phyloP scores from a whole-genome alignment of 345 rosid genomes.

The Balakata baccata region DNA sequence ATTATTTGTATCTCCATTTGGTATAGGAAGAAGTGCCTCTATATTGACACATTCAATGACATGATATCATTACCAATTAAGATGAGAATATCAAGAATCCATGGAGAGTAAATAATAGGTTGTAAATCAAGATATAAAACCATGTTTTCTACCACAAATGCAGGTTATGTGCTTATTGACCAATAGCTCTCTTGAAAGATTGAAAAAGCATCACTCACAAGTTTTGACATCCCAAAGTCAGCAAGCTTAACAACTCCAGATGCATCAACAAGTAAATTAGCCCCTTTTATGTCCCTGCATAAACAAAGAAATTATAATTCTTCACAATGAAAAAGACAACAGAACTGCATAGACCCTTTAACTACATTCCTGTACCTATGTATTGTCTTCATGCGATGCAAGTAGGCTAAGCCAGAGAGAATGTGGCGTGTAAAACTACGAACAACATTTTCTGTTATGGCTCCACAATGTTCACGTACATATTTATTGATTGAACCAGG shows the following conservation, averaged over 20 bases:
- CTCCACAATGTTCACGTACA: conserved; percentile 80
- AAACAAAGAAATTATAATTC: conserved; percentile 19
- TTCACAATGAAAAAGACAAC: conserved; percentile 13
- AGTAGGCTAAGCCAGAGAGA: conserved; percentile 79
- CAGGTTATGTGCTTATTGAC: neutral
- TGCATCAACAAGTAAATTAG: conserved; percentile 96
- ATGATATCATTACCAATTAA: too few relatives aligned
- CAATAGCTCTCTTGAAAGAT: neutral
- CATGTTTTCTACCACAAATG: too few relatives aligned
- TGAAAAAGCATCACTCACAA: conserved; percentile 46
- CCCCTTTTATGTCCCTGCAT: conserved; percentile 93
- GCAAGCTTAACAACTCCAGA: conserved; percentile 93
- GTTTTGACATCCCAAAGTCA: conserved; percentile 98
- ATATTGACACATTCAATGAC: too few relatives aligned
- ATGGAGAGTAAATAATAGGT: too few relatives aligned
- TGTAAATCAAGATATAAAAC: too few relatives aligned
- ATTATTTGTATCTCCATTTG: too few relatives aligned
- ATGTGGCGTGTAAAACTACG: conserved; percentile 95
- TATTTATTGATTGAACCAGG: conserved; percentile 94
- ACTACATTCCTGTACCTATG: conserved; percentile 55
- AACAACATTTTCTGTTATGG: conserved; percentile 85
- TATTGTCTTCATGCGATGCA: conserved; percentile 84
- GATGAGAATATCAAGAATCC: too few relatives aligned
- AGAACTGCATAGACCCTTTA: conserved; percentile 8
- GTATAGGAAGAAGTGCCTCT: too few relatives aligned